Base-by-base conservation (phyloP, 1,284 basidiomycete species). In the Cerioporus squamosus region DNA sequence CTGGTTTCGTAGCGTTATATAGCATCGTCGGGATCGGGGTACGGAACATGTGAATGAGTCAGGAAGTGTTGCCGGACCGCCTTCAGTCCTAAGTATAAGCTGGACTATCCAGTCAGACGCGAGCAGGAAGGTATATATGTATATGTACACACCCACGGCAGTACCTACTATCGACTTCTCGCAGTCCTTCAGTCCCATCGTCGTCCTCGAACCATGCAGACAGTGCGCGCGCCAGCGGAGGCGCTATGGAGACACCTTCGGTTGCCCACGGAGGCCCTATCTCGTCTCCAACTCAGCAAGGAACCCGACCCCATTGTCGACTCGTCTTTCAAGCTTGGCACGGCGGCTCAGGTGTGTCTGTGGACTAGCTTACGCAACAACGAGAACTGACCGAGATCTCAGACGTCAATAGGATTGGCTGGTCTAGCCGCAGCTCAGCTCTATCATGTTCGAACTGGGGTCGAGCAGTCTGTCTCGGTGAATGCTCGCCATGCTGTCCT, bases 401-500 rank as follows among this genome's bases (percentile, higher is more conserved):
- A 85, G 83, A 80, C 78, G 1, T 65, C 80, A 0, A 81, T 86
- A 17, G 85, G 82, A 0, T 73, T 86, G 1, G 74, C 84, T 5
- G 84, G 78, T 1, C 73, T 87, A 7, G 76, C 83, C 29, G 81
- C 84, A 2, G 80, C 82, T 3, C 72, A 82, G 53, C 73, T 87
- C 23, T 77, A 86, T 66, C 68, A 72, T 17, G 69, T 86, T 18
- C 71, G 79, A 44, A 81, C 82, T 1, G 78, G 80, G 0, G 57
- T 76, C 2, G 68, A 74, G 54, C 84, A 86, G 64, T 72, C 75
- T 20, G 83, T 88, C 2, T 67, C 69, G 3, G 84, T 87, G 1
- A 75, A 86, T 59, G 81, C 81, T 15, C 70, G 83, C 38, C 84
- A 87, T 69, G 85, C 86, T 4, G 77, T 77, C 2, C 72, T 88